phyloP scores from a whole-genome alignment of 345 rosid genomes.

The Lumnitzera littorea region DNA sequence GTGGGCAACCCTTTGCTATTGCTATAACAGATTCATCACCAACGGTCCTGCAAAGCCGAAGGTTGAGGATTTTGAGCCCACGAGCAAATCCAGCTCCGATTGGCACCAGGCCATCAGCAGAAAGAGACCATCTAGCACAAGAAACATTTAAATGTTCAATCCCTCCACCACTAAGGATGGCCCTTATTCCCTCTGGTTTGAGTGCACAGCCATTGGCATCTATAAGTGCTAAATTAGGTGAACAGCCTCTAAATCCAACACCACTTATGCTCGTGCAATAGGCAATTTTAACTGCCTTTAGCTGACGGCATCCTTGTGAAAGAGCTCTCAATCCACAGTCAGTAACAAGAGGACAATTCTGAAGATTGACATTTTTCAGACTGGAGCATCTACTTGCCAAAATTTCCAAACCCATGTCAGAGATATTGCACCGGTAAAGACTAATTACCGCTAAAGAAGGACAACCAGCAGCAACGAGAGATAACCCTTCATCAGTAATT shows the following conservation, averaged over 20 bases:
- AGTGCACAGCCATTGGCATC: conserved; percentile 56
- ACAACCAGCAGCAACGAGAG: conserved; percentile 40
- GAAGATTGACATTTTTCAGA: conserved; percentile 45
- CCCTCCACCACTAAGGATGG: conserved; percentile 63
- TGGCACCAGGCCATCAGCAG: conserved; percentile 29
- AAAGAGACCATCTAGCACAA: conserved; percentile 16
- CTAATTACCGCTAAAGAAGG: conserved; percentile 40
- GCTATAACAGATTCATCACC: conserved; percentile 56
- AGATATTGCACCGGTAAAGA: conserved; percentile 49
- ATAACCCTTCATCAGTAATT: conserved; percentile 51
- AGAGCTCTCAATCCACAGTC: conserved; percentile 43
- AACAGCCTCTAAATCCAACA: conserved; percentile 51
- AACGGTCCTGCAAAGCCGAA: conserved; percentile 50
- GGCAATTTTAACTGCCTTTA: conserved; percentile 47
- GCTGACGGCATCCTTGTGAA: conserved; percentile 39
- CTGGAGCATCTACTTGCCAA: conserved; percentile 35
- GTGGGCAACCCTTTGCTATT: conserved; percentile 64
- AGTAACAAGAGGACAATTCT: conserved; percentile 42
- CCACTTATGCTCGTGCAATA: conserved; percentile 43
- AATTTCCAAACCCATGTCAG: conserved; percentile 47
- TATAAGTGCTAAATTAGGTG: conserved; percentile 36
- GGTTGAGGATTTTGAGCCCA: conserved; percentile 48
- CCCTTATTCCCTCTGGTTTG: conserved; percentile 41
- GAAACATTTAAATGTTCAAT: conserved; percentile 48
- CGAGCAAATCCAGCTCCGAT: conserved; percentile 47